Base-by-base conservation (phyloP, 164 flowering plant species). In the Vitis labrusca region DNA sequence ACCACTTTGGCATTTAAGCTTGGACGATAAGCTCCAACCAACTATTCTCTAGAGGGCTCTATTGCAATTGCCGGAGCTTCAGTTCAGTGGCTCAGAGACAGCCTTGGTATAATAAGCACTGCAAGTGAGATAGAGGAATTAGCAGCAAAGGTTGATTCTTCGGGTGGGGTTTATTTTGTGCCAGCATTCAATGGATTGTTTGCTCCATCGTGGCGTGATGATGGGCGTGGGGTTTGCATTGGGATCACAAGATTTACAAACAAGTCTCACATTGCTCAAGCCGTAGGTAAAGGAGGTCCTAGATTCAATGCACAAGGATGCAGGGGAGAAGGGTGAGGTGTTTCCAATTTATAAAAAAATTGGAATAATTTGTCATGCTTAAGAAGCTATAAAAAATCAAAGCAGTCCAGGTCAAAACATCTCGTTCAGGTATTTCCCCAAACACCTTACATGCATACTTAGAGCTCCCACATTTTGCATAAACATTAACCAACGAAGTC, bases 171-270 rank as follows among this genome's bases (percentile, higher is more conserved):
- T 44, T 93, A 96, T 61, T 93, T 96, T 73, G 99, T 96, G 23
- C 98, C 98, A 13, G 99, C 99, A 3, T 96, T 93, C 55, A 92
- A 87, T 98, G 93, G 93, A n/a, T n/a, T n/a, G n/a, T n/a, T n/a
- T n/a, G n/a, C n/a, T n/a, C n/a, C n/a, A n/a, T n/a, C n/a, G n/a
- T 95, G 99, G 99, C 86, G 98, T 37, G 99, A 96, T 73, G 99
- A 96, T 83, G 98, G 97, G 9, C 84, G 98, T 29, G 98, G 99
- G 2, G 93, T 89, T 48, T 87, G 89, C 63, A 77, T 96, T 68
- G 99, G 99, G 23, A 89, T 96, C 71, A 93, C 98, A 1, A 82
- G 98, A 83, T 93, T 80, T 71, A 96, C 23, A 23, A 23, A 23
- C 23, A 23, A 23, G 23, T 23, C 23, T 23, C 23, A 23, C 23